Evolutionary conservation across 2,329 filamentous ascomycete genomes (phyloP).

Genomic region (Claviceps sp.): DNA sequence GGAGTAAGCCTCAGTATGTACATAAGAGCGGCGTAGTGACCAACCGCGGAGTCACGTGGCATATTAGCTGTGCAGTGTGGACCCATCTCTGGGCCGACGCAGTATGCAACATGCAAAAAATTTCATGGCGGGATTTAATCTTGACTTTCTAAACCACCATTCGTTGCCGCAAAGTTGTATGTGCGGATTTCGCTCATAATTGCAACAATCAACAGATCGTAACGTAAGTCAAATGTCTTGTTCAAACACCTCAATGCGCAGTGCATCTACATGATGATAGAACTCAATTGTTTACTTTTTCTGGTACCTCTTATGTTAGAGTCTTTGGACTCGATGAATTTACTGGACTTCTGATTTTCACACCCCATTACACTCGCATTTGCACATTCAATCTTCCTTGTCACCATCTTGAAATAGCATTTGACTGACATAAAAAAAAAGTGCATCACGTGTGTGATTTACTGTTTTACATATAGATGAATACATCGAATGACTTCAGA

Average conservation of each 20-base stretch:
- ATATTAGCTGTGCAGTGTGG: no score
- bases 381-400: background rate
- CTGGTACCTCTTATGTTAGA: conserved; percentile 99
- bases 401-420: conserved; percentile 1
- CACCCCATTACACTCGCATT: conserved; percentile 5
- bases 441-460: conserved; percentile 1
- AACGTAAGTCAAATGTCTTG: conserved; percentile 5
- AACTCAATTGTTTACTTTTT: conserved; percentile 46
- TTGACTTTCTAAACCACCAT: background rate
- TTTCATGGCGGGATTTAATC: background rate
- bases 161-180: background rate
- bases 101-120: no score
- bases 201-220: background rate
- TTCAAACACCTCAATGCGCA: background rate
- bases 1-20: no score
- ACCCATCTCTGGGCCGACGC: no score
- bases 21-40: background rate
- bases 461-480: conserved; percentile 9
- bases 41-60: background rate
- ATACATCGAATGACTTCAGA: conserved; percentile 1
- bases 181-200: background rate
- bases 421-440: conserved; percentile 3
- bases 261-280: conserved; percentile 53
- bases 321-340: conserved; percentile 59
- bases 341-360: conserved; percentile 66